Conservation (phyloP, 139 green algal genomes). For the Volvox reticuliferus region DNA sequence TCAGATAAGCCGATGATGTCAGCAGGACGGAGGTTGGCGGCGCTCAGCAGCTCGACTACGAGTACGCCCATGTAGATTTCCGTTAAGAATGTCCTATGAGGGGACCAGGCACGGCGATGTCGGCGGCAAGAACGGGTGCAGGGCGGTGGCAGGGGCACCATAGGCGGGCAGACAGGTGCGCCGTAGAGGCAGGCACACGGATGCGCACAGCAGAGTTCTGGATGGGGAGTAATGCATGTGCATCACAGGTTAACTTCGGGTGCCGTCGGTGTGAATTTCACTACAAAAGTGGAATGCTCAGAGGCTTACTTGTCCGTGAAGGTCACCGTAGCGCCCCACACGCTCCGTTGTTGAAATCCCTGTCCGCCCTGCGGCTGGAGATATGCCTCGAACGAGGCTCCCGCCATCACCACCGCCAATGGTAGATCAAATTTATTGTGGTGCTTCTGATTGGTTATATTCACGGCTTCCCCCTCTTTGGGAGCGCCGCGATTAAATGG, state of each 20-base stretch:
- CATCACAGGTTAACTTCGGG: too few relatives aligned
- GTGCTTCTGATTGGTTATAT: not conserved
- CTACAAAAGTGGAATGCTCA: too few relatives aligned
- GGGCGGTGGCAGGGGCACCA: not conserved
- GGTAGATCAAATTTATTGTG: conserved; percentile 65
- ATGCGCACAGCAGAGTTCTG: too few relatives aligned
- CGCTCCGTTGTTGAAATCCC: conserved; percentile 36
- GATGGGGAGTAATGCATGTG: too few relatives aligned
- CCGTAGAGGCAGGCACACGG: too few relatives aligned
- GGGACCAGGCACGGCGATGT: too few relatives aligned
- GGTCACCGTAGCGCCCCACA: conserved; percentile 58
- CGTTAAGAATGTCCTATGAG: conserved; percentile 60
- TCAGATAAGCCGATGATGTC: conserved; percentile 64
- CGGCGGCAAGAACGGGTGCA: not conserved
- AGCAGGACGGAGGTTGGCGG: conserved; percentile 56
- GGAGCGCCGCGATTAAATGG: not conserved
- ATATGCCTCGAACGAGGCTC: conserved; percentile 74
- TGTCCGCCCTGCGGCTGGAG: conserved; percentile 57
- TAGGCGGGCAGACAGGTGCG: not conserved
- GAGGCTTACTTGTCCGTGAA: conserved; percentile 64
- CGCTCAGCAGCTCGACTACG: conserved; percentile 56
- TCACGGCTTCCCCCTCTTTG: not conserved
- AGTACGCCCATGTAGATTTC: conserved; percentile 62
- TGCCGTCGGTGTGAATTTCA: too few relatives aligned
- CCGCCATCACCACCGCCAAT: conserved; percentile 68